phyloP scores from a whole-genome alignment of 2,329 filamentous ascomycete genomes.

The Aspergillus sp. region DNA sequence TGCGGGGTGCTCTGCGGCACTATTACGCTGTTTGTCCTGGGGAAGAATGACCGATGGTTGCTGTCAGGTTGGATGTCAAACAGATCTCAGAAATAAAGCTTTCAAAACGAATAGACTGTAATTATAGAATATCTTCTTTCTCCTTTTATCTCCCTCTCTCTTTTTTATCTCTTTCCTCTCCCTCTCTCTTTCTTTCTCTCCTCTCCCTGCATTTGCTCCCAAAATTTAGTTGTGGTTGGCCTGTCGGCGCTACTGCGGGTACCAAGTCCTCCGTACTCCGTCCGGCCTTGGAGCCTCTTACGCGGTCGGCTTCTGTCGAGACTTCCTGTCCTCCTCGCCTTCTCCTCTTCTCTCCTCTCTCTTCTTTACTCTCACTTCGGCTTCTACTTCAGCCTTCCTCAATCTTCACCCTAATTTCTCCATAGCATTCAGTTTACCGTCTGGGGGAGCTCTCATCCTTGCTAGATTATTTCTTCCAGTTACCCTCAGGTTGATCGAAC shows the following conservation, averaged over 20 bases:
- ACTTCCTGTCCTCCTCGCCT: not conserved
- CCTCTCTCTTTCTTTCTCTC: slow-evolving; percentile 8
- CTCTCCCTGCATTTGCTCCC: slow-evolving; percentile 1
- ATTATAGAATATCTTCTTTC: slow-evolving; percentile 7
- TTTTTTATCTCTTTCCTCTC: slow-evolving; percentile 1
- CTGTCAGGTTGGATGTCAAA: too few relatives aligned
- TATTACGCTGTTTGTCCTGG: slow-evolving; percentile 2
- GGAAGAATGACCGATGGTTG: too few relatives aligned
- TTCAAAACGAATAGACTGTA: too few relatives aligned
- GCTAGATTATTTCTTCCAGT: slow-evolving; percentile 8
- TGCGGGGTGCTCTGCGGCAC: slow-evolving; percentile 7
- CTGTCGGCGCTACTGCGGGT: too few relatives aligned
- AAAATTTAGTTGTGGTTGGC: not conserved
- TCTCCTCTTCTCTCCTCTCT: not conserved
- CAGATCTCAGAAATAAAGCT: too few relatives aligned
- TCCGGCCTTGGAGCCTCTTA: too few relatives aligned
- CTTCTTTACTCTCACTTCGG: not conserved
- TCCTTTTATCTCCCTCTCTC: slow-evolving; percentile 5
- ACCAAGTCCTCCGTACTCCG: too few relatives aligned
- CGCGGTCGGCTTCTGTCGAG: too few relatives aligned
- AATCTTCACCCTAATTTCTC: slow-evolving; percentile 5
- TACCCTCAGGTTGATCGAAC: not conserved
- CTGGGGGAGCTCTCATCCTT: too few relatives aligned
- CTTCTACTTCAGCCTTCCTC: not conserved
- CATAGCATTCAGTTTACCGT: too few relatives aligned